Percentiles rank a stretch among this genome's conserved stretches.
phyloP scores from a whole-genome alignment of 371 early-diverging fungal genomes.

The Saksenaea vasiformis region DNA sequence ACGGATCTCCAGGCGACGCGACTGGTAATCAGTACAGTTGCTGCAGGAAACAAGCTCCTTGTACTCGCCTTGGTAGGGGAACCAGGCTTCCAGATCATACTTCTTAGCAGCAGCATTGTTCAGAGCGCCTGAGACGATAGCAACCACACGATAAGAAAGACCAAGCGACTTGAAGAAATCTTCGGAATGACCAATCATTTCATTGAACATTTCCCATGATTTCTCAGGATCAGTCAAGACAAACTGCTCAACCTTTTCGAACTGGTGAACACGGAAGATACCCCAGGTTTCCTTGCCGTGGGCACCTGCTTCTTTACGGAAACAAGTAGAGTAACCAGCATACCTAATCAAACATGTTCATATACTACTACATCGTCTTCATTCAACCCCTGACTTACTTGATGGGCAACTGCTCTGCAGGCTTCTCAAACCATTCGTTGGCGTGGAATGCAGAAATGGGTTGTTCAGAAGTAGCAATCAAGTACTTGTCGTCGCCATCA shows the following conservation, averaged over 20 bases:
- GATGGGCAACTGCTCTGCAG: constrained; percentile 88
- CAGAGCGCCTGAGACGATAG: constrained; percentile 97
- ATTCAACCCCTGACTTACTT: constrained; percentile 55
- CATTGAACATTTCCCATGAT: constrained; percentile 97
- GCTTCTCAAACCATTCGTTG: constrained; percentile 96
- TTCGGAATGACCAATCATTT: constrained; percentile 94
- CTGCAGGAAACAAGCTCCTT: constrained; percentile 99
- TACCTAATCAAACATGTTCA: constrained; percentile 43
- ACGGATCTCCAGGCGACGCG: constrained; percentile 95
- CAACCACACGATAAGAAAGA: constrained; percentile 94
- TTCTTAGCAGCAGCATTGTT: constrained; percentile 99
- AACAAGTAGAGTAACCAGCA: constrained; percentile 99
- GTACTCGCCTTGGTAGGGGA: constrained; percentile 98
- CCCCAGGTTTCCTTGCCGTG: constrained; percentile 99
- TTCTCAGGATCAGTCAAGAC: constrained; percentile 96
- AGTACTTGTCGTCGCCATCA: constrained; percentile 94
- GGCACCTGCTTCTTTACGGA: constrained; percentile 99
- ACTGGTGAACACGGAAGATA: constrained; percentile 99
- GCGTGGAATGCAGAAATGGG: constrained; percentile 98
- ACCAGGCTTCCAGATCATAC: constrained; percentile 99
- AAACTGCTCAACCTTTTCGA: constrained; percentile 99
- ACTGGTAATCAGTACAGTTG: constrained; percentile 99
- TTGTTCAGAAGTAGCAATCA: constrained; percentile 99
- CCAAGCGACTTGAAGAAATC: constrained; percentile 97
- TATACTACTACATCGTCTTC: not conserved